Base-by-base conservation (phyloP, 2,329 filamentous ascomycete genomes). In the Scleromitrula shiraiana region DNA sequence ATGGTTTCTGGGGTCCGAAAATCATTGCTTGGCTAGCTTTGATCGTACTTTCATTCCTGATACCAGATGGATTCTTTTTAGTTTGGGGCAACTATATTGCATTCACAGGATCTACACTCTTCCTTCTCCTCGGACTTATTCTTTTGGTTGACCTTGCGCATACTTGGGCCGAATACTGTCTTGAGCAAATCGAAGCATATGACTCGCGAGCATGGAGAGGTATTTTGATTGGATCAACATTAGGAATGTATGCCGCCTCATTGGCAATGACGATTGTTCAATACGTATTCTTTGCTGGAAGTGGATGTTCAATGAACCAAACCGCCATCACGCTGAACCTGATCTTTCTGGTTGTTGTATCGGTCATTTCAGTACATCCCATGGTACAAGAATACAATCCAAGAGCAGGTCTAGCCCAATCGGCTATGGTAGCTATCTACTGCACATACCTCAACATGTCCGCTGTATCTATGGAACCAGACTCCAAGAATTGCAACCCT, bases 1-100 rank as follows among this genome's bases (percentile, higher is more conserved):
- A 98, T 69, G 93, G 91, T n/a, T 98, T 88, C 68, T 98, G 93
- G 93, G 93, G 90, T 2, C 93, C 93, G 38, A 98, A 98, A 71
- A 77, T 98, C 50, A 79, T 96, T 51, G 80, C 82, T 44, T 98
- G 93, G 93, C 64, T 96, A 41, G 80, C 75, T 12, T 78, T 97
- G 57, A 82, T 97, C 51, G 87, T 96, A 50, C 65, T 95, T 50
- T 95, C 90, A 22, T 98, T 97, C 73, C 80, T 98, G 61, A 96
- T 98, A 49, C 93, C 93, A 14, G 91, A 98, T 63, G 74, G 73
- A 23, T 97, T 98, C 75, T 97, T 96, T 70, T 80, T 95, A 62
- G 80, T 94, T 56, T 98, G 89, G 83, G 93, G 93, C 54, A 94
- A 95, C 67, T 97, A 96, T 64, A 80, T 97, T 57, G 83, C 91